phyloP scores from a whole-genome alignment of 2,329 filamentous ascomycete species.

The Pseudogymnoascus sp. region DNA sequence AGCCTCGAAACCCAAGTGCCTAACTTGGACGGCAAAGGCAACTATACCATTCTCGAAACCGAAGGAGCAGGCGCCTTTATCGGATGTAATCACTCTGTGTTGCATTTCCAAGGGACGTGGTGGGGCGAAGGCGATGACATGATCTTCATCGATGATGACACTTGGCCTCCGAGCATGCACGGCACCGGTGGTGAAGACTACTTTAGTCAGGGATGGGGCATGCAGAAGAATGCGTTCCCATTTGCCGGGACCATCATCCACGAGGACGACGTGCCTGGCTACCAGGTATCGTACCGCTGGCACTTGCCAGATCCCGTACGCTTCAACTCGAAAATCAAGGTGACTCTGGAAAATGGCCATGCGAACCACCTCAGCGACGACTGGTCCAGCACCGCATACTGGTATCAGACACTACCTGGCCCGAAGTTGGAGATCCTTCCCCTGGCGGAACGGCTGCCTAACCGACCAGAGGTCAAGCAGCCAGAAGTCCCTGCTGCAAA shows the following conservation, averaged over 20 bases:
- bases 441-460: constrained; percentile 19
- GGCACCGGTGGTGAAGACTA: constrained; percentile 30
- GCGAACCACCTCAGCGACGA: constrained; percentile 28
- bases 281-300: constrained; percentile 29
- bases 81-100: constrained; percentile 28
- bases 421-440: constrained; percentile 26
- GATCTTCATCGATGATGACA: constrained; percentile 31
- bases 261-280: constrained; percentile 27
- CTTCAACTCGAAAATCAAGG: constrained; percentile 26
- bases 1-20: constrained; percentile 27
- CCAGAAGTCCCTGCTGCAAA: constrained; percentile 11
- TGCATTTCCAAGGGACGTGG: constrained; percentile 29
- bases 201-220: constrained; percentile 29
- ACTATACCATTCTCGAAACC: constrained; percentile 28
- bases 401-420: constrained; percentile 28
- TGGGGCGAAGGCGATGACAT: constrained; percentile 31
- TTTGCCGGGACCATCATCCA: constrained; percentile 29
- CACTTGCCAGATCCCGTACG: constrained; percentile 28
- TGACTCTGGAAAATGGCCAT: constrained; percentile 26
- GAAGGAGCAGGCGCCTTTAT: constrained; percentile 26
- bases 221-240: constrained; percentile 30
- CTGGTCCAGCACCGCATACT: constrained; percentile 28
- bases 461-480: constrained; percentile 11
- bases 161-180: constrained; percentile 29
- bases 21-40: constrained; percentile 24